Base-by-base conservation (phyloP, 805 yeast genomes). In the Hanseniaspora lachancei region DNA sequence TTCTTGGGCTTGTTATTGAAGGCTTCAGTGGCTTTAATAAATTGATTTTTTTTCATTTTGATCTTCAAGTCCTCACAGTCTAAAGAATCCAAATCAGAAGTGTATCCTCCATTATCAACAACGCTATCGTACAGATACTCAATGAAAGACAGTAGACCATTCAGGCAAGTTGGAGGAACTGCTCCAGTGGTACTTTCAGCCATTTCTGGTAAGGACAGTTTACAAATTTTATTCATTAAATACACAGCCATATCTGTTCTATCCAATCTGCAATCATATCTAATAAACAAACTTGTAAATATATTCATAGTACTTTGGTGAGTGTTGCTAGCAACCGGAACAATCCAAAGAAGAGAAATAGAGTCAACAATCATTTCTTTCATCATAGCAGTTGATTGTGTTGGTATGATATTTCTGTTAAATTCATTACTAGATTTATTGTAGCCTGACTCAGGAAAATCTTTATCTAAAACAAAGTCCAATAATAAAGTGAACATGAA, bases 141-240 rank as follows among this genome's bases (percentile, higher is more conserved):
- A 43, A 89, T 72, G 56, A 84, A 80, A 2, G 86, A 76, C 23
- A 91, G 72, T 2, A 93, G 67, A 1, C 97, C 95, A 62, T 93
- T 97, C 52, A 93, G 72, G 63, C 97, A 91, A 8, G 89, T 77
- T 0, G 97, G 96, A 0, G 98, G 97, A 1, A 91, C 95, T 62
- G 79, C 83, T 41, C 85, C 86, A 0, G 96, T 86, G 0, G 95
- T 82, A 62, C 77, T 73, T 10, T 75, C 62, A 0, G 97, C 95
- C 12, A 91, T 78, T 64, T 89, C 95, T 0, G 97, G 95, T 46
- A 87, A 76, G 0, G 97, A 82, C 35, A 89, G 72, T 52, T 84
- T 78, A 54, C 95, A 81, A 54, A 93, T 73, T 47, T 84, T 78
- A 47, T 84, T 84, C 43, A 93, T 66, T 29, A 86, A 70, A 40